These are phyloP conservation scores for Cryptosporidium sp. DNA, from an alignment of 169 alveolate species.

Conservation along the genomic window DNA sequence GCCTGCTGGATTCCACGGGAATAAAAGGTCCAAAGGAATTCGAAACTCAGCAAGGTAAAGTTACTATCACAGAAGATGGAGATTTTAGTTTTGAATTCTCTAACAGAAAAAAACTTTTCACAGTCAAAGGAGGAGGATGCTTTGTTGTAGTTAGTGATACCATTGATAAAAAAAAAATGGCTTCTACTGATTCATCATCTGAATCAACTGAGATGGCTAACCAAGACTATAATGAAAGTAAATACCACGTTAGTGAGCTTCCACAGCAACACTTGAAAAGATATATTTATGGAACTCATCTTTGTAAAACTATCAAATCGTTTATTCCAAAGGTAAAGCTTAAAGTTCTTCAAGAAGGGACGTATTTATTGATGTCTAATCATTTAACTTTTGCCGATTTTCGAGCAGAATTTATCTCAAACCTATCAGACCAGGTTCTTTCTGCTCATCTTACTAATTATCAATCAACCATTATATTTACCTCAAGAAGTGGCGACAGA, in stretches of 20 bases:
- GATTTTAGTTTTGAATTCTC: slow-evolving; percentile 64
- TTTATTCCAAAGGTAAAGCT: slow-evolving; percentile 54
- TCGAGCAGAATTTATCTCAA: slow-evolving; percentile 24
- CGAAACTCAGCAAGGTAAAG: slow-evolving; percentile 37
- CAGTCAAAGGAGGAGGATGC: slow-evolving; percentile 69
- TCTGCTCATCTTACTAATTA: not conserved
- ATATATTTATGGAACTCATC: slow-evolving; percentile 25
- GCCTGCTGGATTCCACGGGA: slow-evolving; percentile 49
- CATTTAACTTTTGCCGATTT: slow-evolving; percentile 29
- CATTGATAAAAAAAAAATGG: not conserved
- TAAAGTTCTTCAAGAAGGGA: slow-evolving; percentile 33
- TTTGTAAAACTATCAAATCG: slow-evolving; percentile 54
- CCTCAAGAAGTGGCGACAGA: not conserved
- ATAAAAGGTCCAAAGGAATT: slow-evolving; percentile 61
- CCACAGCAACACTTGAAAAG: slow-evolving; percentile 22
- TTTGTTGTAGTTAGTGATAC: slow-evolving; percentile 21
- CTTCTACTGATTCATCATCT: not conserved
- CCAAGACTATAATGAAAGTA: not conserved
- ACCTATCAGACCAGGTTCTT: not conserved
- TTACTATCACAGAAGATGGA: slow-evolving; percentile 35
- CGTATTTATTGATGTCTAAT: slow-evolving; percentile 56
- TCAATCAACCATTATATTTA: slow-evolving; percentile 14
- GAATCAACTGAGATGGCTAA: not conserved
- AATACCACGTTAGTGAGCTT: slow-evolving; percentile 36
- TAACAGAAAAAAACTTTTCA: slow-evolving; percentile 12